These are phyloP conservation scores for Colletotrichum lindemuthianum DNA, from an alignment of 2,329 filamentous ascomycete species.

Conservation along the genomic window DNA sequence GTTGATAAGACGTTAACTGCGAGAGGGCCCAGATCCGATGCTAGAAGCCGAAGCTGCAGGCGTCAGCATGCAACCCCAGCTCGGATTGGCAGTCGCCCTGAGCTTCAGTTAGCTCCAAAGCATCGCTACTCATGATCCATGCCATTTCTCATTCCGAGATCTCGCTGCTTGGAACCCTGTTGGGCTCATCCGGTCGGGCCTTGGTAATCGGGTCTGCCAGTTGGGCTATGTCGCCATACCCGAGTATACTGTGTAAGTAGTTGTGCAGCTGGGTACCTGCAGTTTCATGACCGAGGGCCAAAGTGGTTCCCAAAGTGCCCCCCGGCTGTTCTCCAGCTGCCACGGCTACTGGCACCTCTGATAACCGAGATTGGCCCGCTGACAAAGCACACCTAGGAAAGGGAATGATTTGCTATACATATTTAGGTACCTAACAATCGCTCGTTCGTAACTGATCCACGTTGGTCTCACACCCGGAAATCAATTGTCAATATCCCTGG, in stretches of 20 bases:
- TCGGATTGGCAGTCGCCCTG: constrained; percentile 6
- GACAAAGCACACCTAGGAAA: neutral
- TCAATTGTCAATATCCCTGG: constrained; percentile 8
- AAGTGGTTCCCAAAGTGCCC: neutral
- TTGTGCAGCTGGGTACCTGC: neutral
- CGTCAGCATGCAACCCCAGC: constrained; percentile 9
- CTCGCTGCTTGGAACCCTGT: neutral
- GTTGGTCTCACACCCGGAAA: constrained; percentile 12
- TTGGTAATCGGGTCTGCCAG: constrained; percentile 15
- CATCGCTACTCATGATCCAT: constrained; percentile 27
- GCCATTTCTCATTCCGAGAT: constrained; percentile 8
- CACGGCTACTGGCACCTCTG: neutral
- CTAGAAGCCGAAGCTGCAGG: constrained; percentile 29
- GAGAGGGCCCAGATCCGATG: constrained; percentile 12
- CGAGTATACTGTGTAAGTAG: neutral
- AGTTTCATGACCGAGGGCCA: constrained; percentile 13
- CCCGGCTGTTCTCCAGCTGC: constrained; percentile 7
- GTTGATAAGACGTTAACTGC: constrained; percentile 9
- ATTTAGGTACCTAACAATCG: no score
- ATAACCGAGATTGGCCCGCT: constrained; percentile 15
- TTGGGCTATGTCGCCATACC: neutral
- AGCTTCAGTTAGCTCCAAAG: constrained; percentile 8
- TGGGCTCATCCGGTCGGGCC: constrained; percentile 22
- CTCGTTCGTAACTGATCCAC: constrained; percentile 18
- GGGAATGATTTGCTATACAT: neutral